Percentiles rank a stretch among this genome's conserved stretches.
phyloP scores from a whole-genome alignment of 2,329 filamentous ascomycete genomes.

The Fusarium phyllophilum region DNA sequence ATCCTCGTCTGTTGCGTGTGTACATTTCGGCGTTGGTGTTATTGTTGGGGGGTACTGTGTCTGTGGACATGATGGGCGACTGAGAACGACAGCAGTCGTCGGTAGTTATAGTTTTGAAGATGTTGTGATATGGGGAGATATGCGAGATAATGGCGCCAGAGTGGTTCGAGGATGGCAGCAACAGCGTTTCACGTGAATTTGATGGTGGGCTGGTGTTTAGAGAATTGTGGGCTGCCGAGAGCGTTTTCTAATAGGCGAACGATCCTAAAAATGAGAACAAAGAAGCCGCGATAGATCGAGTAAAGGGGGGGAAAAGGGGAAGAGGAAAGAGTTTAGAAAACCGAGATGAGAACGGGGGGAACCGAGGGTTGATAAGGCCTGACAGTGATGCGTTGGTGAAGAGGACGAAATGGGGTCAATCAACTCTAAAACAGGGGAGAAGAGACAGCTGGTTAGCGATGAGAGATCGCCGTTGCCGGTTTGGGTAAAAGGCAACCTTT shows the following conservation, averaged over 20 bases:
- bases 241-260: constrained; percentile 2
- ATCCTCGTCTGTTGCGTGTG: constrained; percentile 64
- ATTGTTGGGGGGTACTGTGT: constrained; percentile 45
- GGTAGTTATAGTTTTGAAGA: constrained; percentile 43
- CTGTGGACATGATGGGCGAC: constrained; percentile 48
- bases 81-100: constrained; percentile 29
- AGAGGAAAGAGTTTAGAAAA: constrained; percentile 21
- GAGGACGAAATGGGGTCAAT: constrained; percentile 37
- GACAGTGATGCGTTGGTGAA: constrained; percentile 29
- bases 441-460: constrained; percentile 35
- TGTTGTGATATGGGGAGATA: constrained; percentile 40
- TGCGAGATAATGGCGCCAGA: constrained; percentile 38
- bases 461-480: constrained; percentile 44
- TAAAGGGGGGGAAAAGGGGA: constrained; percentile 7
- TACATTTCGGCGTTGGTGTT: constrained; percentile 49
- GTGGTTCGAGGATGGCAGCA: constrained; percentile 43
- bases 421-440: constrained; percentile 45
- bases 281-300: constrained; percentile 20
- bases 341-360: constrained; percentile 17
- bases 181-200: constrained; percentile 42
- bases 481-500: constrained; percentile 36
- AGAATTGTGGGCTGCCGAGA: constrained; percentile 37
- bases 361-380: constrained; percentile 40
- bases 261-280: constrained; percentile 21
- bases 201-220: constrained; percentile 32